A percentile compares a stretch with the other conserved stretches of the same genome.
Evolutionary conservation across 2,329 filamentous ascomycete species (phyloP).

Genomic region (Diaporthe capsici): DNA sequence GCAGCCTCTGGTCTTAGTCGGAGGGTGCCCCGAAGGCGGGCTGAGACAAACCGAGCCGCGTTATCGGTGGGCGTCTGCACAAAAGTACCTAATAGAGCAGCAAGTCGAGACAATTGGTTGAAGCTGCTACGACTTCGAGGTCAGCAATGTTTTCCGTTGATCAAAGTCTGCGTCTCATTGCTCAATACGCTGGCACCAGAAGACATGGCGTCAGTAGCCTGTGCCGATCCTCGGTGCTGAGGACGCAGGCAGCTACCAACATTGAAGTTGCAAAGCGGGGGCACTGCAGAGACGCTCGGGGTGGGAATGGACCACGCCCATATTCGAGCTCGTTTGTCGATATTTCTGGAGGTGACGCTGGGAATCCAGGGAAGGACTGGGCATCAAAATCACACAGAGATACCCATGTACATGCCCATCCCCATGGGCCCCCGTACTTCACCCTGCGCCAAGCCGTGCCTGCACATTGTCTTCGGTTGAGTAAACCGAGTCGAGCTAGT

Average conservation of each 20-base stretch:
- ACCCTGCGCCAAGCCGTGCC: slow-evolving; percentile 11
- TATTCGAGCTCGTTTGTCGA: neutral
- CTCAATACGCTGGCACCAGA: neutral
- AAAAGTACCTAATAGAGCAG: neutral
- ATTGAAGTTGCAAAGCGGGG: neutral
- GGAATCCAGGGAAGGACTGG: neutral
- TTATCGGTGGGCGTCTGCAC: slow-evolving; percentile 5
- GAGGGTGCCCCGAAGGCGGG: neutral
- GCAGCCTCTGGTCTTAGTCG: neutral
- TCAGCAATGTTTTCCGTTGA: slow-evolving; percentile 8
- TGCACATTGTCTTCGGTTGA: slow-evolving; percentile 1
- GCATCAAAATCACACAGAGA: neutral
- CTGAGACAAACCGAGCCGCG: slow-evolving; percentile 13
- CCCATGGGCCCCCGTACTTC: neutral
- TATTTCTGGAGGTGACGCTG: neutral
- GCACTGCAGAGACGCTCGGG: no score
- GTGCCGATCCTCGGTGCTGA: neutral
- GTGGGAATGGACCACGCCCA: neutral
- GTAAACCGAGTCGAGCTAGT: neutral
- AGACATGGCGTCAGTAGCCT: neutral
- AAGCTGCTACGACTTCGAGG: no score
- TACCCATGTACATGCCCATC: neutral
- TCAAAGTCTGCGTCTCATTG: neutral
- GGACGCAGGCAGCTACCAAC: neutral
- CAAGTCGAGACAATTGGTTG: neutral